phyloP scores from a whole-genome alignment of 1,139 yeast species.

The Geotrichum aggregatum region DNA sequence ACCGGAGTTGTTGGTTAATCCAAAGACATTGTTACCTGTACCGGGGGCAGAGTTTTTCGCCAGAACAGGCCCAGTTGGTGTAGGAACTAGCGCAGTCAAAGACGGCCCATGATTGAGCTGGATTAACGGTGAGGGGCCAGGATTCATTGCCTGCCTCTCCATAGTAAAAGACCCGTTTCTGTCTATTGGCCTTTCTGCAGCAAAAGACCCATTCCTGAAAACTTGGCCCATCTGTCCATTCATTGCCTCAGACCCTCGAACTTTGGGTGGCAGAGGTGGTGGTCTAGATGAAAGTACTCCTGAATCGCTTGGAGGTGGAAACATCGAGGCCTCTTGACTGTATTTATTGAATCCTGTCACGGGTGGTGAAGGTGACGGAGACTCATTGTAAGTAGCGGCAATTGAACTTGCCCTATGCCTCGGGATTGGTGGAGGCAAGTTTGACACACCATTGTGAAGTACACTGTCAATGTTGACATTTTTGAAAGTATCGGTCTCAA shows the following conservation, averaged over 20 bases:
- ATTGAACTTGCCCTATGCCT: slow-evolving; percentile 17
- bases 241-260: slow-evolving; percentile 3
- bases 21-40: slow-evolving; percentile 4
- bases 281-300: slow-evolving; percentile 10
- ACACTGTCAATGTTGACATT: slow-evolving; percentile 41
- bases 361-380: slow-evolving; percentile 17
- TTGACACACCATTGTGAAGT: slow-evolving; percentile 39
- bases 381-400: slow-evolving; percentile 8
- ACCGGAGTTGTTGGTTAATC: slow-evolving; percentile 10
- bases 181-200: not conserved
- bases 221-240: too few relatives aligned
- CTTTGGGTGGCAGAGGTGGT: slow-evolving; percentile 22
- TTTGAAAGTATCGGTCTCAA: slow-evolving; percentile 37
- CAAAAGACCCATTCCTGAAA: not conserved
- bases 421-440: slow-evolving; percentile 24
- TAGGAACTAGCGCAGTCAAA: slow-evolving; percentile 14
- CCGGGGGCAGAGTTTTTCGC: slow-evolving; percentile 3
- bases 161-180: not conserved
- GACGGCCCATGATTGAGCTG: slow-evolving; percentile 11
- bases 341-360: slow-evolving; percentile 7
- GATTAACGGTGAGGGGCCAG: slow-evolving; percentile 12
- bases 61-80: slow-evolving; percentile 14
- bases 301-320: not conserved
- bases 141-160: not conserved
- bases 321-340: not conserved